These are phyloP conservation scores for Glarea lozoyensis DNA, from an alignment of 495 filamentous ascomycete species.

Conservation along the genomic window DNA sequence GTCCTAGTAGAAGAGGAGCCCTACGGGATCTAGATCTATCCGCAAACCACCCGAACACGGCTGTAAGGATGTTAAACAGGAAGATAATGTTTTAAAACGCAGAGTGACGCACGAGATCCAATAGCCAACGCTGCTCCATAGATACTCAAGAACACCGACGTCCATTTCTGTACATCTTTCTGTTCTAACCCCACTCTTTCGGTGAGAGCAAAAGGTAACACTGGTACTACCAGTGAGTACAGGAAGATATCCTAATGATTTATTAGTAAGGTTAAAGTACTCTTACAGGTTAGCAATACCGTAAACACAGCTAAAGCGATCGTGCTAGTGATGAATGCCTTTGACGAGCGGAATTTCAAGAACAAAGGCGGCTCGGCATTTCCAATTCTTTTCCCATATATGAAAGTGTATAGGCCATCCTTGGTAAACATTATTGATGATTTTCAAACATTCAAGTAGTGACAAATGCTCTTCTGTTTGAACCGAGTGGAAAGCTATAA, in stretches of 20 bases:
- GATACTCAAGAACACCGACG: conserved; percentile 66
- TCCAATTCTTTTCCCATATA: conserved; percentile 14
- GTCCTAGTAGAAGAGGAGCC: conserved; percentile 58
- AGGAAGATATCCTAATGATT: conserved; percentile 55
- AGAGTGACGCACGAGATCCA: conserved; percentile 7
- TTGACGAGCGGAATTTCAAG: conserved; percentile 16
- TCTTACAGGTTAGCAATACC: conserved; percentile 6
- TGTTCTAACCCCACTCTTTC: conserved; percentile 47
- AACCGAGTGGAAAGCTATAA: too few species aligned
- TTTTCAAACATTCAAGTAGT: too few species aligned
- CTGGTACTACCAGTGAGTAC: conserved; percentile 73
- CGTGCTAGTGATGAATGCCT: conserved; percentile 18
- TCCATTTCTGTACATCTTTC: conserved; percentile 59
- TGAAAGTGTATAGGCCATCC: conserved; percentile 8
- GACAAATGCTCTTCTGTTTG: too few species aligned
- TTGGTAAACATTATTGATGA: conserved; percentile 15
- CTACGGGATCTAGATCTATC: conserved; percentile 62
- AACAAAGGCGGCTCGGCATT: conserved; percentile 10
- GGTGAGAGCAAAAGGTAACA: conserved; percentile 72
- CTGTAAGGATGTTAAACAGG: conserved; percentile 18
- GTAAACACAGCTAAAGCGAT: conserved; percentile 32
- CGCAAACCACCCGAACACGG: conserved; percentile 33
- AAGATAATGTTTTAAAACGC: conserved; percentile 29
- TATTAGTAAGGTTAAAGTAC: background rate
- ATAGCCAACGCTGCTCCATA: conserved; percentile 65